A percentile compares a stretch with the other conserved stretches of the same genome.
phyloP scores from a whole-genome alignment of 2,329 filamentous ascomycete species.

The Thelonectria olida region DNA sequence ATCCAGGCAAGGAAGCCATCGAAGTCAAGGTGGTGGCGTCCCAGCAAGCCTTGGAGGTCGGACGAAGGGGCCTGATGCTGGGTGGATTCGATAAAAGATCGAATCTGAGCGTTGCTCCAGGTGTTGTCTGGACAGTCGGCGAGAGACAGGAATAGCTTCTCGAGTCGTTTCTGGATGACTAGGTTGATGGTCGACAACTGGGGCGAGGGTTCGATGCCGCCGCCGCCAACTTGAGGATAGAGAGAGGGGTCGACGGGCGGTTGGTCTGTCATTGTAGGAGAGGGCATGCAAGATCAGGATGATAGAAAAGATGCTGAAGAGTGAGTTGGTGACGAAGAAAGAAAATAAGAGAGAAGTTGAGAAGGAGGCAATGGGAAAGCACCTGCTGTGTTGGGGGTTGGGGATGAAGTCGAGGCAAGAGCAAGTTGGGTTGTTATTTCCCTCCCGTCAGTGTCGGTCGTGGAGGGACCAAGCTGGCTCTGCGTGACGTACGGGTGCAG shows the following conservation, averaged over 20 bases:
- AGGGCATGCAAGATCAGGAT: not conserved
- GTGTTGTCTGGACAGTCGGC: conserved; percentile 48
- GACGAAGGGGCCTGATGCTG: conserved; percentile 53
- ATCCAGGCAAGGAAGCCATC: conserved; percentile 64
- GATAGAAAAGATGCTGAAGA: not conserved
- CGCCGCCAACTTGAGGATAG: conserved; percentile 57
- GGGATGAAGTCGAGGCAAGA: not conserved
- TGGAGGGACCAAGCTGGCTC: not conserved
- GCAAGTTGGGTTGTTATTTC: conserved; percentile 2
- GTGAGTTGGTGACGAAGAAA: not conserved
- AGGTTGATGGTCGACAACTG: conserved; percentile 53
- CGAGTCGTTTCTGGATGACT: conserved; percentile 53
- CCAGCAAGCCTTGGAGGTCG: conserved; percentile 38
- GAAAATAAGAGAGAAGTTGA: not conserved
- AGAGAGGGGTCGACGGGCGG: conserved; percentile 31
- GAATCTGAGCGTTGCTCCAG: conserved; percentile 58
- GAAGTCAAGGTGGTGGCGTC: conserved; percentile 53
- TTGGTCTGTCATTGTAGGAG: conserved; percentile 25
- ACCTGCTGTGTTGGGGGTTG: not conserved
- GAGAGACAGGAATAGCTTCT: conserved; percentile 57
- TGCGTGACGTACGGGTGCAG: not conserved
- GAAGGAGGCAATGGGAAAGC: not conserved
- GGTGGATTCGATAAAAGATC: conserved; percentile 56
- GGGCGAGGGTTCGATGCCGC: conserved; percentile 53
- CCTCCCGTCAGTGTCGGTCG: too few relatives aligned